These are phyloP conservation scores for Cystodermella granulosa DNA, from an alignment of 1,284 basidiomycete species.

Conservation along the genomic window DNA sequence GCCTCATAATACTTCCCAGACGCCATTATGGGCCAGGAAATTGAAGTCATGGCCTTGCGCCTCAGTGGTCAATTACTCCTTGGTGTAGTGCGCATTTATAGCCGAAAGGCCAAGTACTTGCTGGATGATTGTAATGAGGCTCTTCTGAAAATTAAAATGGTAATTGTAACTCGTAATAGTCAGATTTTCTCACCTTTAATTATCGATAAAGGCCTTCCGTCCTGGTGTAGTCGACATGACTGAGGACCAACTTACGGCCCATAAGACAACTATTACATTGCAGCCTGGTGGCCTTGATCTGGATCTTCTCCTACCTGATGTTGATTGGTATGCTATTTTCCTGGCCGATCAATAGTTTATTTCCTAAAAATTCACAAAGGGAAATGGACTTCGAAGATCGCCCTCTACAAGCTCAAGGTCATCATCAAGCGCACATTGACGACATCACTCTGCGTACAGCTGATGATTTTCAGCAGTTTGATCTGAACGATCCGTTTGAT, in stretches of 20 bases:
- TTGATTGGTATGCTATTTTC: conserved; percentile 57
- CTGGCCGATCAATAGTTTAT: neutral
- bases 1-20: conserved; percentile 43
- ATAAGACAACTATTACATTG: conserved; percentile 82
- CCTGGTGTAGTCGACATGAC: conserved; percentile 92
- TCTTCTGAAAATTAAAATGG: conserved; percentile 91
- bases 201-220: conserved; percentile 68
- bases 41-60: conserved; percentile 86
- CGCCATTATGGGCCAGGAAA: conserved; percentile 85
- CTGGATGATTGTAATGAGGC: conserved; percentile 98
- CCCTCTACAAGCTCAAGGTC: conserved; percentile 60
- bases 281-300: conserved; percentile 69
- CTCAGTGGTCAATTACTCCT: conserved; percentile 92
- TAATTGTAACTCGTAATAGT: conserved; percentile 29
- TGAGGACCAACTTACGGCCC: conserved; percentile 84
- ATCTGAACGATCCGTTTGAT: conserved; percentile 63
- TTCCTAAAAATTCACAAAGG: conserved; percentile 39
- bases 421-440: conserved; percentile 75
- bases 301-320: conserved; percentile 75
- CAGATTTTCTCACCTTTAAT: neutral
- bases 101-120: conserved; percentile 94
- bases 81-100: conserved; percentile 96
- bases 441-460: conserved; percentile 78
- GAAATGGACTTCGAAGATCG: conserved; percentile 71
- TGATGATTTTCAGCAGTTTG: conserved; percentile 58